Evolutionary conservation across 371 early-diverging fungal species (phyloP).

Genomic region (Mortierella sp.): DNA sequence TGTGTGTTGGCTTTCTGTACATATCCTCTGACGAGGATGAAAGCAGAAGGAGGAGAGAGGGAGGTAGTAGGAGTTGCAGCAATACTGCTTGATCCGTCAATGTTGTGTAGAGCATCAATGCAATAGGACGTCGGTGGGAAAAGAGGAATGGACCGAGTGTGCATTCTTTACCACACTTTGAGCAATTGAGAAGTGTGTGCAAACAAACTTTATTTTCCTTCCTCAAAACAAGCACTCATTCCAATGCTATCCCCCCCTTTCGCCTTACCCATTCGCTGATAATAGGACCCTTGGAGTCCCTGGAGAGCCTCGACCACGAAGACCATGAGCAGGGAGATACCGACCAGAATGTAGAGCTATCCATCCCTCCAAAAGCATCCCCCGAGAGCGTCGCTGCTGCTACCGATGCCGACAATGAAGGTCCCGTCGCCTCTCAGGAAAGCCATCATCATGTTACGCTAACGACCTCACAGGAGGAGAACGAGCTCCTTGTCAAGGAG

Average conservation of each 20-base stretch:
- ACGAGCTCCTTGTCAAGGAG: slow-evolving; percentile 1
- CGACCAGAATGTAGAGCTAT: slow-evolving; percentile 11
- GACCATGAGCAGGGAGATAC: not conserved
- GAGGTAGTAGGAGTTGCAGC: too few relatives aligned
- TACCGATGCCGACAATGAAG: slow-evolving; percentile 8
- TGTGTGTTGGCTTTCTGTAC: not conserved
- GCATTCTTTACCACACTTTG: not conserved
- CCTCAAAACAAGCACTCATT: not conserved
- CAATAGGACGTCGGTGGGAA: not conserved
- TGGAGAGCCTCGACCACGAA: slow-evolving; percentile 42
- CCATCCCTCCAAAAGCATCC: not conserved
- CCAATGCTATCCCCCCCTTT: not conserved
- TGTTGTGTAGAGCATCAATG: too few relatives aligned
- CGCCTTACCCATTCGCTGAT: not conserved
- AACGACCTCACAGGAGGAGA: not conserved
- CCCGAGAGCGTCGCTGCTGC: not conserved
- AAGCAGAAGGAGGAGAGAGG: too few relatives aligned
- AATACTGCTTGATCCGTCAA: too few relatives aligned
- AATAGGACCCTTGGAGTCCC: slow-evolving; percentile 31
- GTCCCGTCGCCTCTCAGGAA: not conserved
- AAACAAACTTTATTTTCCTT: not conserved
- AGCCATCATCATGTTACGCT: slow-evolving; percentile 10
- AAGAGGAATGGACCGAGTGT: not conserved
- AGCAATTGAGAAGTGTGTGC: not conserved
- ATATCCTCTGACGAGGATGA: too few relatives aligned